These are phyloP conservation scores for Salix koriyanagi DNA, from an alignment of 345 rosid species.

Conservation along the genomic window DNA sequence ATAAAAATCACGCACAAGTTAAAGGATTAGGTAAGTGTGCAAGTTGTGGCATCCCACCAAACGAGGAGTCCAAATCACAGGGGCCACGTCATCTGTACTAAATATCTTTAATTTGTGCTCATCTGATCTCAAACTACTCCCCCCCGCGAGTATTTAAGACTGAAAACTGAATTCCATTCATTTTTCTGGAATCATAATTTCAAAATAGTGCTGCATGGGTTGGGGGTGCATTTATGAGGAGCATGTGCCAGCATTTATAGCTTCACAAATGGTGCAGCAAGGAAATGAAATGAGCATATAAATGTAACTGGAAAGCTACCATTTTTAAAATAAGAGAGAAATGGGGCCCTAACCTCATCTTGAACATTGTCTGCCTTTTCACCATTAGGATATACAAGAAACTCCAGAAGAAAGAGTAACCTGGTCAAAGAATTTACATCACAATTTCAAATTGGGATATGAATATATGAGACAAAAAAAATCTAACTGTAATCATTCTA, in stretches of 20 bases:
- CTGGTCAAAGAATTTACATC: conserved; percentile 9
- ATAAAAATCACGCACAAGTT: no score
- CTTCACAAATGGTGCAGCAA: conserved; percentile 26
- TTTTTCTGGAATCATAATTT: conserved; percentile 13
- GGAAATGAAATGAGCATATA: conserved; percentile 10
- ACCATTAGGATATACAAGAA: conserved; percentile 7
- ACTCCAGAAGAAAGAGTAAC: conserved; percentile 4
- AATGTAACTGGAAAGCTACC: conserved; percentile 7
- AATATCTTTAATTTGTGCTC: conserved; percentile 27
- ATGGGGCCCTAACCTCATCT: conserved; percentile 8
- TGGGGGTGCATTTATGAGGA: conserved; percentile 36
- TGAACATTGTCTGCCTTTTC: conserved; percentile 7
- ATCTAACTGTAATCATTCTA: neutral
- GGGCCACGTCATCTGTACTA: conserved; percentile 23
- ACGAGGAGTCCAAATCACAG: conserved; percentile 36
- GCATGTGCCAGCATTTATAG: conserved; percentile 44
- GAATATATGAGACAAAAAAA: conserved; percentile 11
- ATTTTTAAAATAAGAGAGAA: conserved; percentile 2
- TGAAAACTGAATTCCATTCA: conserved; percentile 19
- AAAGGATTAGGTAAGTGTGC: no score
- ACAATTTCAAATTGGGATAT: conserved; percentile 3
- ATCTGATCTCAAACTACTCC: conserved; percentile 33
- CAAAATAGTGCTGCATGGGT: conserved; percentile 1
- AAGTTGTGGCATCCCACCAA: conserved; percentile 18
- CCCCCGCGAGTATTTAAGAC: conserved; percentile 28